Percentiles rank a stretch among this genome's conserved stretches.
Evolutionary conservation across 495 filamentous ascomycete genomes (phyloP).

Genomic region (Cercophora sp.): DNA sequence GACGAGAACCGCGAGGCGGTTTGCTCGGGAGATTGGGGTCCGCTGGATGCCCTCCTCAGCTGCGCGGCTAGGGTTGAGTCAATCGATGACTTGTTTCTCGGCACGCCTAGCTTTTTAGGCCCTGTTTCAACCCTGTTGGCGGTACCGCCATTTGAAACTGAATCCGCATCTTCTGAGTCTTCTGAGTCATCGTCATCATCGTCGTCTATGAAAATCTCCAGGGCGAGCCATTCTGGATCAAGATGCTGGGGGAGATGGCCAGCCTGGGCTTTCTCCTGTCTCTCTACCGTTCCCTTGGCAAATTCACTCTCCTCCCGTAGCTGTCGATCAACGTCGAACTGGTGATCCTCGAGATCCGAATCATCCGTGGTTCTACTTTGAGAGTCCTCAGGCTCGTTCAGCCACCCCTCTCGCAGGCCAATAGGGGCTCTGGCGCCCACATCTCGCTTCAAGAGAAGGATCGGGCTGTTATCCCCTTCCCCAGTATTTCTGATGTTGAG

Average conservation of each 20-base stretch:
- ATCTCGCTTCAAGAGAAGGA: constrained; percentile 84
- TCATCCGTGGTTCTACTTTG: background rate
- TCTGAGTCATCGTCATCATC: constrained; percentile 38
- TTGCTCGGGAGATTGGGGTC: constrained; percentile 1
- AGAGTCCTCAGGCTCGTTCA: constrained; percentile 12
- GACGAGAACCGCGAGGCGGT: constrained; percentile 11
- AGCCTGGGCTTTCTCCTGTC: constrained; percentile 26
- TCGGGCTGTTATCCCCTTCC: constrained; percentile 74
- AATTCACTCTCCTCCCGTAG: constrained; percentile 47
- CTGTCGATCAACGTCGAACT: constrained; percentile 67
- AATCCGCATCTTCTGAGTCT: constrained; percentile 21
- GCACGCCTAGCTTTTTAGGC: background rate
- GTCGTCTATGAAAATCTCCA: constrained; percentile 75
- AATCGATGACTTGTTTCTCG: background rate
- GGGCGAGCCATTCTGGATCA: constrained; percentile 92
- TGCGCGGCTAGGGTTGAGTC: background rate
- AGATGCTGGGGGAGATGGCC: constrained; percentile 74
- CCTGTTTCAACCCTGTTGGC: background rate
- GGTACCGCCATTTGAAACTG: background rate
- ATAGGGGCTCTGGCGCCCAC: constrained; percentile 67
- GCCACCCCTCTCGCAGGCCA: constrained; percentile 20
- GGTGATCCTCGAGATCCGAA: constrained; percentile 33
- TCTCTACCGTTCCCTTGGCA: background rate
- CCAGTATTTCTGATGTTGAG: constrained; percentile 80
- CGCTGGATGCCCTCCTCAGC: background rate